A percentile compares a stretch with the other conserved stretches of the same genome.
Conservation (phyloP, 2,329 filamentous ascomycete genomes). For the Macrophomina pseudophaseolina region DNA sequence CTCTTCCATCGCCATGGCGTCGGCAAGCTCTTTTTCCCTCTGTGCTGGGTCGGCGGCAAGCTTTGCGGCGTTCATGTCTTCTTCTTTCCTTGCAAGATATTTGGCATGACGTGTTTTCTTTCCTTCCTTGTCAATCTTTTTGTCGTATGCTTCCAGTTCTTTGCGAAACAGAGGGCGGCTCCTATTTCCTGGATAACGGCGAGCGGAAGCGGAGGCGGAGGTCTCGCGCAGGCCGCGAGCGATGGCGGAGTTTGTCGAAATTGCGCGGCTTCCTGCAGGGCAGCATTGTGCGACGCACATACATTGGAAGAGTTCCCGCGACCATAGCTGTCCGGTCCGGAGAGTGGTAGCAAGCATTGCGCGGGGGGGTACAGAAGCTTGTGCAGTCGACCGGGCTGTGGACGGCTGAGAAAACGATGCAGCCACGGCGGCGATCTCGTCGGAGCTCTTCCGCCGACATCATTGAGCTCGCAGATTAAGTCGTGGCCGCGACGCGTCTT, state of each 20-base stretch:
- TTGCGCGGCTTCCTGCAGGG: constrained; percentile 43
- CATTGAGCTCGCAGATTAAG: neutral
- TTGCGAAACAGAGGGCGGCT: neutral
- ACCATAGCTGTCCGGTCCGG: neutral
- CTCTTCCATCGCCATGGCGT: neutral
- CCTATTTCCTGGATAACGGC: neutral
- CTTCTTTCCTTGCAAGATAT: neutral
- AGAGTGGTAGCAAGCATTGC: neutral
- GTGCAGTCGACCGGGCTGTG: neutral
- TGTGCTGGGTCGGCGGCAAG: neutral
- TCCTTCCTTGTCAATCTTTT: neutral
- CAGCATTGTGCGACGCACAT: neutral
- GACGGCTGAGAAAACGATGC: constrained; percentile 1
- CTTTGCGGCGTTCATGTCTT: neutral
- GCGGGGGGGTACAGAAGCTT: neutral
- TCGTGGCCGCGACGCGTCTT: constrained; percentile 21
- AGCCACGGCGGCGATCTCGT: neutral
- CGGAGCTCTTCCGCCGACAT: neutral
- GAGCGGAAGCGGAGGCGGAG: constrained; percentile 14
- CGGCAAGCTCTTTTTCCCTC: neutral
- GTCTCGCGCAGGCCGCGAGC: constrained; percentile 64
- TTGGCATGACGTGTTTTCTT: neutral
- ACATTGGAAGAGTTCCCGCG: neutral
- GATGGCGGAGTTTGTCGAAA: constrained; percentile 71
- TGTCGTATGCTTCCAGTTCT: neutral